These are phyloP conservation scores for Pythium phragmiticola DNA, from an alignment of 352 stramenopile genomes.

Conservation along the genomic window DNA sequence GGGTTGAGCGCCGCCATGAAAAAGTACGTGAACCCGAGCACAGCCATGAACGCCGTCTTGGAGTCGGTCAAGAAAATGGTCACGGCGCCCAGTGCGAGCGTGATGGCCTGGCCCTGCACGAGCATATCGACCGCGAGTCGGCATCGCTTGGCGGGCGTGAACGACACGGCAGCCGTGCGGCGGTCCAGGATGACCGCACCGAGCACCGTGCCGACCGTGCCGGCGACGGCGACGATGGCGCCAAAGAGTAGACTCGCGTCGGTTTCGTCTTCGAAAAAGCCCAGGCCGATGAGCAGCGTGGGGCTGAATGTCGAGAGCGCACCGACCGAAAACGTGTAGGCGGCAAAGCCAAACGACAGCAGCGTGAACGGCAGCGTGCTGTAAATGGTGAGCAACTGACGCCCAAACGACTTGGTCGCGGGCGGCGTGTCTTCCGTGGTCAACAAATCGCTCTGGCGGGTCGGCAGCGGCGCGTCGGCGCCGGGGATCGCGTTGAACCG, in stretches of 20 bases:
- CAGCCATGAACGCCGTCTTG: constrained; percentile 52
- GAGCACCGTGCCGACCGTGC: constrained; percentile 84
- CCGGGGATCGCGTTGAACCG: constrained; percentile 49
- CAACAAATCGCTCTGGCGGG: too few relatives aligned
- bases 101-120: constrained; percentile 41
- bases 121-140: constrained; percentile 48
- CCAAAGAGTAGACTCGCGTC: constrained; percentile 88
- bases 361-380: constrained; percentile 54
- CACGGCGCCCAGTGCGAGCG: constrained; percentile 50
- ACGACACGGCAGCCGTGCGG: constrained; percentile 75
- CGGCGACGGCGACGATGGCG: constrained; percentile 63
- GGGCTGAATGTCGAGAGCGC: constrained; percentile 85
- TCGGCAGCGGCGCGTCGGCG: too few relatives aligned
- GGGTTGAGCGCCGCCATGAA: constrained; percentile 76
- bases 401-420: constrained; percentile 18
- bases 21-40: constrained; percentile 71
- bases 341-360: constrained; percentile 75
- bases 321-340: constrained; percentile 85
- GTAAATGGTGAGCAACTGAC: neutral
- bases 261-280: constrained; percentile 79
- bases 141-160: constrained; percentile 40
- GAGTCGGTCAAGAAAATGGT: constrained; percentile 44
- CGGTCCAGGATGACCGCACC: constrained; percentile 77
- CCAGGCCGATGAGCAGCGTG: constrained; percentile 85
- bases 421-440: constrained; percentile 29